phyloP scores from a whole-genome alignment of 2,329 filamentous ascomycete species.

The Cadophora malorum region DNA sequence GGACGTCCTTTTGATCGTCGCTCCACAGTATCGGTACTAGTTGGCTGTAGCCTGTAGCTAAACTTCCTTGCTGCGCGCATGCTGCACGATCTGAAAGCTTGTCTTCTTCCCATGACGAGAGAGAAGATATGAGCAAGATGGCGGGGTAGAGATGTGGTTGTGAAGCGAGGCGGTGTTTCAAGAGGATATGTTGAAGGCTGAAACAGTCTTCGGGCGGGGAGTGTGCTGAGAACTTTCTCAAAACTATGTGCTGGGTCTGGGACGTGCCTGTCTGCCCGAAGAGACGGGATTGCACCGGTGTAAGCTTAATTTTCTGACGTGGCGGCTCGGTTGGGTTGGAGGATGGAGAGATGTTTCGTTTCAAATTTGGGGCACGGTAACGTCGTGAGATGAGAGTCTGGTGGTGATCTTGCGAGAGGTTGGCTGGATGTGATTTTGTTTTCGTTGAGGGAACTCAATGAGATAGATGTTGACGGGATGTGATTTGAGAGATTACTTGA shows the following conservation, averaged over 20 bases:
- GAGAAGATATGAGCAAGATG: constrained; percentile 21
- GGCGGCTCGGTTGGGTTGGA: not conserved
- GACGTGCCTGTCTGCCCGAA: not conserved
- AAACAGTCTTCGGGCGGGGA: not conserved
- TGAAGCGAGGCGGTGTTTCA: not conserved
- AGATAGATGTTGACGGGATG: not conserved
- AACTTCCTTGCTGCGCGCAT: not conserved
- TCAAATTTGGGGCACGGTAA: not conserved
- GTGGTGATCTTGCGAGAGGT: not conserved
- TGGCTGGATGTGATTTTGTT: not conserved
- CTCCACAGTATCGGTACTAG: not conserved
- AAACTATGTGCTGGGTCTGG: not conserved
- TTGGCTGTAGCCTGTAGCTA: not conserved
- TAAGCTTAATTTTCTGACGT: not conserved
- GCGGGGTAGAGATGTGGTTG: not conserved
- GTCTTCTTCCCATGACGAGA: not conserved
- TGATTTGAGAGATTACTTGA: too few species aligned
- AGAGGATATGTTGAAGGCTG: too few species aligned
- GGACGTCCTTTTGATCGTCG: not conserved
- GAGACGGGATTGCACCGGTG: not conserved
- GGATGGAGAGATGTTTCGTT: not conserved
- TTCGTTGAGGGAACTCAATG: not conserved
- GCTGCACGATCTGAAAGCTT: constrained; percentile 1
- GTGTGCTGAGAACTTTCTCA: constrained; percentile 7
- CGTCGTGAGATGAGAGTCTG: not conserved